These are phyloP conservation scores for Aspergillus coremiiformis DNA, from an alignment of 495 filamentous ascomycete genomes.

Conservation along the genomic window DNA sequence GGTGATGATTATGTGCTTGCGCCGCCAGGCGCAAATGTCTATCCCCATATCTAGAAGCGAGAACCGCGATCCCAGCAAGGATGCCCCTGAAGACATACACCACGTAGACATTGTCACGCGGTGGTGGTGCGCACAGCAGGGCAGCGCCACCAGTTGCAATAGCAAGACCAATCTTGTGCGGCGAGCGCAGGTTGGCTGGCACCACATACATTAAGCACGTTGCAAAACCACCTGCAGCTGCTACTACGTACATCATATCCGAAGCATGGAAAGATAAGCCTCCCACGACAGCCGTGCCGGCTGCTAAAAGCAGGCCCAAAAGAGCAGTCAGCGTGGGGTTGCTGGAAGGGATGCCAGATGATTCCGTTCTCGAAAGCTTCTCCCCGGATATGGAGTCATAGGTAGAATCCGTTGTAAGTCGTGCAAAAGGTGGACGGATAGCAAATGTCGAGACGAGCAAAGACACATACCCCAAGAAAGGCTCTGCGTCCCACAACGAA, in stretches of 20 bases:
- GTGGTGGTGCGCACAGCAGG: conserved; percentile 30
- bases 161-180: conserved; percentile 32
- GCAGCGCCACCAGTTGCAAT: conserved; percentile 23
- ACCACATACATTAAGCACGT: conserved; percentile 21
- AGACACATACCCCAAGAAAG: conserved; percentile 39
- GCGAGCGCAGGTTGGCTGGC: conserved; percentile 22
- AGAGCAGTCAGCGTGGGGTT: conserved; percentile 27
- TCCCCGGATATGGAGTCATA: conserved; percentile 3
- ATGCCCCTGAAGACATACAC: conserved; percentile 27
- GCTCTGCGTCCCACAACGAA: conserved; percentile 24
- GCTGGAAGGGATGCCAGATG: conserved; percentile 14
- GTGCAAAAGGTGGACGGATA: conserved; percentile 33
- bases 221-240: conserved; percentile 26
- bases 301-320: conserved; percentile 21
- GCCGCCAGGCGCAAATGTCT: conserved; percentile 19
- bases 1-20: conserved; percentile 33
- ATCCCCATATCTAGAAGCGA: conserved; percentile 35
- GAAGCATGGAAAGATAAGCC: conserved; percentile 15
- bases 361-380: conserved; percentile 5
- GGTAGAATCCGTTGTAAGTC: neutral
- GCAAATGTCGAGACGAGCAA: conserved; percentile 38
- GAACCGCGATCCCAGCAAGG: conserved; percentile 26
- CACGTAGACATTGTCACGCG: conserved; percentile 22
- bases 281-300: conserved; percentile 16
- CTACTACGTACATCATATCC: conserved; percentile 22